Evolutionary conservation across 768 basidiomycete genomes (phyloP), one percentile per base, ranked within the genome.

Genomic region (Lactifluus hygrophoroides): DNA sequence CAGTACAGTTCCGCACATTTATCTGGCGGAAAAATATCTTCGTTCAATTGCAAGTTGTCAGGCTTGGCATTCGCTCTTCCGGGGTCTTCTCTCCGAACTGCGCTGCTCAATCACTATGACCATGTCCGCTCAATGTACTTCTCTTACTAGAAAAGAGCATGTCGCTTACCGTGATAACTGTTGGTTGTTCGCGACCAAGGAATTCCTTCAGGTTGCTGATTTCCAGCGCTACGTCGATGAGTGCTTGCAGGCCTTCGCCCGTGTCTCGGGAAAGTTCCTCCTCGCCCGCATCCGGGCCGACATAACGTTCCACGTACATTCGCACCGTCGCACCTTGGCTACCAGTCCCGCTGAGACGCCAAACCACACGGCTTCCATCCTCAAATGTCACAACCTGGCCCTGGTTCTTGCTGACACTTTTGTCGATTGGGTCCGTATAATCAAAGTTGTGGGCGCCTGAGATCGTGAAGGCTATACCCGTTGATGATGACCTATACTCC

Each of bases 371-470:
- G 46, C 88, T 90, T 7, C 95, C 96, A 69, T 98, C 96, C 30
- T 76, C 73, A 74, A 99, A 99, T 51, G 81, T 80, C 69, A 98
- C 85, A 69, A 94, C 88, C 66, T 97, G 89, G 1, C 96, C 96
- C 70, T 99, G 96, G 72, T 98, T 97, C 73, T 85, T 85, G 64
- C 90, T 92, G 61, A 97, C 81, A 45, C 89, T 91, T 54, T 85
- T 76, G 70, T 99, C 96, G 72, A 98, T 97, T n/a, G 96, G 96
- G 72, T 99, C 96, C 49, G 85, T 96, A 80, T 99, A 99, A 69
- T 88, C 83, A 70, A 99, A 99, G 78, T 92, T 84, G 75, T 85
- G 86, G 43, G 88, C 75, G 25, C 81, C 79, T 17, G 82, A 79
- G 57, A 99, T 83, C 60, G 79, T 85, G 78, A 94, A 98, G 49